Evolutionary conservation across 148 eudicot genomes (phyloP), one percentile per base, ranked within the genome.

Genomic region (Cornus suecica): DNA sequence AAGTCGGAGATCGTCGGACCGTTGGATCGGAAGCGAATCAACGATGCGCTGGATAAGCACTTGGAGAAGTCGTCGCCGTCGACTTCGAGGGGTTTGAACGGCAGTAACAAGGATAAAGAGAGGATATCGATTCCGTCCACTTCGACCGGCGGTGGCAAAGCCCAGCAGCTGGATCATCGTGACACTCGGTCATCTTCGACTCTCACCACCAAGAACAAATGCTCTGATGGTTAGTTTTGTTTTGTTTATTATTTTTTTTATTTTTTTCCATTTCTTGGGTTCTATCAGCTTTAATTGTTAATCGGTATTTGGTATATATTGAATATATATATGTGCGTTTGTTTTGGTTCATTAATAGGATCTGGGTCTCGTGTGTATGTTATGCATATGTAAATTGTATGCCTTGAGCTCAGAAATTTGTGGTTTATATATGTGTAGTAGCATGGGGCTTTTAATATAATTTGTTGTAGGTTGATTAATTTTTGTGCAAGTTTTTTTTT

Each of bases 1-100:
- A 87, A 71, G 83, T 69, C 86, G 74, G 79, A 73, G 75, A 81
- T 81, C 74, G 88, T 80, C 18, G 86, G 77, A 8, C 28, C 83
- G 80, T 73, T 86, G 65, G 93, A 89, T 89, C 93, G 95, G 84
- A 90, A 87, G 83, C 77, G 93, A 51, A 85, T 90, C 75, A 89
- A 89, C 77, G 94, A 90, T 77, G 91, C 86, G 64, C 69, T 89
- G 25, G 92, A 88, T 76, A 92, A 90, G 82, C 92, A 90, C 75
- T 65, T 90, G 32, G 94, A 90, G 75, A 87, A 88, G 51, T 81
- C 86, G 31, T 85, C 93, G 10, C 88, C 92, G 48, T 87, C 94
- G 9, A 89, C 88, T 74, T 86, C 92, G 30, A 86, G 96, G 70
- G 88, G 81, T 16, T 71, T 84, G 69, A 77, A 20, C 58, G 60